A percentile compares a stretch with the other conserved stretches of the same genome.
These are phyloP conservation scores for Xylariaceae sp. DNA, from an alignment of 2,329 filamentous ascomycete genomes.

Conservation along the genomic window DNA sequence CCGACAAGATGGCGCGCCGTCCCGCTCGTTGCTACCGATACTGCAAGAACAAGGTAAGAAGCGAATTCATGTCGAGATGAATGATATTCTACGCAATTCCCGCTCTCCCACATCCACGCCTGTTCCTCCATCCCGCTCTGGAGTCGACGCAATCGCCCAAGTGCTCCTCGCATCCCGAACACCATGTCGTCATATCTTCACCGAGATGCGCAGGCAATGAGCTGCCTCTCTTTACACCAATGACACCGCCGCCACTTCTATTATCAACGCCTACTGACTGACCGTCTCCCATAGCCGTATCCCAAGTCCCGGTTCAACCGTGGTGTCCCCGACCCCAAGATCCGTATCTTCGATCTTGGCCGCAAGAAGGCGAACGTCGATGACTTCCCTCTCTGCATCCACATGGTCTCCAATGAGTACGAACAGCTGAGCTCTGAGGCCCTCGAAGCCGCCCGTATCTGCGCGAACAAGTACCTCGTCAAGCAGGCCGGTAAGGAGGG, in stretches of 20 bases:
- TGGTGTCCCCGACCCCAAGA: slow-evolving; percentile 82
- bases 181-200: background rate
- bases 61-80: background rate
- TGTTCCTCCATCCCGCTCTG: background rate
- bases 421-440: slow-evolving; percentile 99
- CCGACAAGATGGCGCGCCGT: slow-evolving; percentile 96
- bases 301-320: slow-evolving; percentile 99
- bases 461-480: slow-evolving; percentile 96
- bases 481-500: slow-evolving; percentile 67
- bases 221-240: background rate
- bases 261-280: slow-evolving; percentile 32
- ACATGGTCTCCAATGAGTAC: slow-evolving; percentile 99
- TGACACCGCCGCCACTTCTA: background rate
- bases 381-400: slow-evolving; percentile 98
- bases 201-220: background rate
- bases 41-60: slow-evolving; percentile 99
- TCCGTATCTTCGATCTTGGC: slow-evolving; percentile 98
- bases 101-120: background rate
- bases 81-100: background rate
- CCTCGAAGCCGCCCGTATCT: slow-evolving; percentile 99
- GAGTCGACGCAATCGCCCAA: background rate
- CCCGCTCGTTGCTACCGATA: slow-evolving; percentile 99
- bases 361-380: slow-evolving; percentile 98
- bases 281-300: slow-evolving; percentile 69
- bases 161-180: background rate